A percentile compares a stretch with the other conserved stretches of the same genome.
Conservation (phyloP, 1,139 yeast genomes). For the Lodderomyces oxycetoniae region DNA sequence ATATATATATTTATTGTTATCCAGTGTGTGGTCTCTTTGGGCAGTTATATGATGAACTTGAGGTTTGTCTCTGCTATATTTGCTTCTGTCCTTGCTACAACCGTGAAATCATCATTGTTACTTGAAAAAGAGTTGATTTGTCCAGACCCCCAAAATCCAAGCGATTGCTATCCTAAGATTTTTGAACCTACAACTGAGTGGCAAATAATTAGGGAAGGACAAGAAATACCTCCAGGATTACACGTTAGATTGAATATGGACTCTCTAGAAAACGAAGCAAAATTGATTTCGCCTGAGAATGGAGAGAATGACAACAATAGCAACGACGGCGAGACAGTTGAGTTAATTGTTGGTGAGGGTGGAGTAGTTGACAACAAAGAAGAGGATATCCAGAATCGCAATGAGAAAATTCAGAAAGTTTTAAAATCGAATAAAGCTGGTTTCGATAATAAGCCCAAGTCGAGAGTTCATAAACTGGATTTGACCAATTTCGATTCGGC, state of each 20-base stretch:
- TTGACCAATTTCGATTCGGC: slow-evolving; percentile 27
- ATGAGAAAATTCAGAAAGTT: slow-evolving; percentile 7
- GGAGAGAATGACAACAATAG: slow-evolving; percentile 5
- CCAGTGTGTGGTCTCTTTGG: no score
- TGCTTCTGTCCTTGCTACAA: no score
- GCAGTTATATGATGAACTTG: no score
- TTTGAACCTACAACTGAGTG: slow-evolving; percentile 64
- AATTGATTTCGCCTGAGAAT: slow-evolving; percentile 35
- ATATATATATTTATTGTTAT: no score
- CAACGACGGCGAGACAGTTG: slow-evolving; percentile 8
- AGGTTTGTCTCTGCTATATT: no score
- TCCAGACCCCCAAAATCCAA: slow-evolving; percentile 29
- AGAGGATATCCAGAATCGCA: not conserved
- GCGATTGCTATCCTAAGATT: slow-evolving; percentile 58
- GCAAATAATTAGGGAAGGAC: slow-evolving; percentile 65
- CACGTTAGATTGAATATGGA: slow-evolving; percentile 70
- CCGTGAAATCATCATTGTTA: no score
- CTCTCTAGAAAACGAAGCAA: slow-evolving; percentile 66
- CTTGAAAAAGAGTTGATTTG: slow-evolving; percentile 16
- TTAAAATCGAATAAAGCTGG: slow-evolving; percentile 3
- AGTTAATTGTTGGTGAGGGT: slow-evolving; percentile 5
- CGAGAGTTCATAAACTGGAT: slow-evolving; percentile 18
- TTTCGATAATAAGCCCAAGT: slow-evolving; percentile 6
- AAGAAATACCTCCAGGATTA: slow-evolving; percentile 70
- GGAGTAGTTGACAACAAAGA: slow-evolving; percentile 14